These are phyloP conservation scores for Termitomyces sp. DNA, from an alignment of 768 basidiomycete species.

Conservation along the genomic window DNA sequence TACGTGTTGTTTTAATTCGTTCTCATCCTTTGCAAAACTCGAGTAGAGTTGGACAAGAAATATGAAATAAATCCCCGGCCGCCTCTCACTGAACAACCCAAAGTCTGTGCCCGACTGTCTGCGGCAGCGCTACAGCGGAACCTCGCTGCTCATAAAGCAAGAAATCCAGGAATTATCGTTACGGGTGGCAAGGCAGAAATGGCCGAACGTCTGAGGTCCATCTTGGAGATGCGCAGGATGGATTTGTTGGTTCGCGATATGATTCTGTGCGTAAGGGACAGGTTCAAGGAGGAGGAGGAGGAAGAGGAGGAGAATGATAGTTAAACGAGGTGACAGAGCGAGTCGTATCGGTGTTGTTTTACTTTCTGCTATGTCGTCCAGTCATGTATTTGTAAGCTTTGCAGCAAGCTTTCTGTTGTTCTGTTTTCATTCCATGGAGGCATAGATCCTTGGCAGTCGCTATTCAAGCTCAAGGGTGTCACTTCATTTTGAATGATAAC, in stretches of 20 bases:
- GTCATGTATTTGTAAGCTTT: background rate
- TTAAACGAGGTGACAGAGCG: background rate
- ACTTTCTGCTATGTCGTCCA: background rate
- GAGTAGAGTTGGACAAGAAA: conserved; percentile 36
- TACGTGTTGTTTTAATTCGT: background rate
- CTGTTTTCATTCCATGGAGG: background rate
- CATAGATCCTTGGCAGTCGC: background rate
- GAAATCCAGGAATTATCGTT: conserved; percentile 24
- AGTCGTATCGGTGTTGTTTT: background rate
- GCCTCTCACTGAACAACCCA: conserved; percentile 44
- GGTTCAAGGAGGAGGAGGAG: background rate
- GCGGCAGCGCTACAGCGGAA: conserved; percentile 47
- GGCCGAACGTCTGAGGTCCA: conserved; percentile 34
- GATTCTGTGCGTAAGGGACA: conserved; percentile 21
- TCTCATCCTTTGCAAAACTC: too few species aligned
- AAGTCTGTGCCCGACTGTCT: conserved; percentile 36
- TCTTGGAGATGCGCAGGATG: conserved; percentile 40
- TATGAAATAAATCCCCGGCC: conserved; percentile 43
- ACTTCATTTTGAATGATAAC: too few species aligned
- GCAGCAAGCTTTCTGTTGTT: background rate
- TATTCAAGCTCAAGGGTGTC: background rate
- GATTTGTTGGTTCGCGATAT: conserved; percentile 45
- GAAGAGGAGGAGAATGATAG: background rate
- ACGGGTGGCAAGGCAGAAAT: conserved; percentile 29
- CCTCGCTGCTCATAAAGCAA: conserved; percentile 45